A percentile compares a stretch with the other conserved stretches of the same genome.
Conservation (phyloP, 1,284 basidiomycete genomes). For the Inonotus hispidus region DNA sequence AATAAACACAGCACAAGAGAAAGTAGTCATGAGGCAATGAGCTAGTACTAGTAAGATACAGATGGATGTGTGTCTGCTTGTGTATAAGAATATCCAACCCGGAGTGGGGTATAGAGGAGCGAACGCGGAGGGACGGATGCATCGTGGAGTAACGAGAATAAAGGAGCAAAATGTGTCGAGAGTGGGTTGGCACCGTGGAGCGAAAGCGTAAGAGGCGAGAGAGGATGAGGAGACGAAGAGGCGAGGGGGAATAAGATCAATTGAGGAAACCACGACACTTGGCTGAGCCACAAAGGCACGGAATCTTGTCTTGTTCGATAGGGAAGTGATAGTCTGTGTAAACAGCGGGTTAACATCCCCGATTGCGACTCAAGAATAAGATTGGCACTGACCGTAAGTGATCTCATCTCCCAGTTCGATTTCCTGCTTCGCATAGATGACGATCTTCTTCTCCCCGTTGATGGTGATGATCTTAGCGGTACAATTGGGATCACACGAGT, state of each 20-base stretch:
- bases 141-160: no score
- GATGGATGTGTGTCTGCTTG: no score
- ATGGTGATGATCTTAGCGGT: conserved; percentile 99
- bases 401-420: conserved; percentile 95
- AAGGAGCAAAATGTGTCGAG: neutral
- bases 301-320: conserved; percentile 89
- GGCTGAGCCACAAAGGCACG: conserved; percentile 80
- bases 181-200: neutral
- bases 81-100: no score
- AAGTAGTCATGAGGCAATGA: no score
- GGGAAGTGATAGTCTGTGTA: conserved; percentile 85
- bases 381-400: conserved; percentile 61
- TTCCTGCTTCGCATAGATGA: conserved; percentile 95
- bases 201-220: neutral
- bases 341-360: neutral
- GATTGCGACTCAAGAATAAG: conserved; percentile 4
- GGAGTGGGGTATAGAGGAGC: no score
- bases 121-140: no score
- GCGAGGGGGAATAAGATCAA: conserved; percentile 31
- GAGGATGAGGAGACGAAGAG: neutral
- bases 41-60: no score
- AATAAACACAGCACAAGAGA: no score
- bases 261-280: conserved; percentile 90
- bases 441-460: conserved; percentile 97
- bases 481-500: conserved; percentile 96